Conservation (phyloP, 2,329 filamentous ascomycete species). For the Clarireedia paspali region DNA sequence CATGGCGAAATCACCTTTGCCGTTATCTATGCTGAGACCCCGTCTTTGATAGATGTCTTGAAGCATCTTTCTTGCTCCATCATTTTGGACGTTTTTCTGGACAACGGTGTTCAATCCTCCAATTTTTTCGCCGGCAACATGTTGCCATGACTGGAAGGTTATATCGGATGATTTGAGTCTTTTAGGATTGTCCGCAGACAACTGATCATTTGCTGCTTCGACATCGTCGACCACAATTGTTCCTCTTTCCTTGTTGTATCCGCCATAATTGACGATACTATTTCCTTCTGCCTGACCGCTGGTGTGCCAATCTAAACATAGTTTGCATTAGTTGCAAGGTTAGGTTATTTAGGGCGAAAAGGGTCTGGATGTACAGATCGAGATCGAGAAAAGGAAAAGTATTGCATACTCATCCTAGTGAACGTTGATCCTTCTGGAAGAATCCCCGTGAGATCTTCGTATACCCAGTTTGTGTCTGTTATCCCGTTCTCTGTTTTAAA, state of each 20-base stretch:
- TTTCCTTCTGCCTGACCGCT: rapidly evolving
- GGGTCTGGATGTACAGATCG: too few relatives aligned
- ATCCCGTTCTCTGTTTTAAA: too few relatives aligned
- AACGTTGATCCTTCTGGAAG: neutral
- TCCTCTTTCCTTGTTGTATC: neutral
- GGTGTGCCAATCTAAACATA: neutral
- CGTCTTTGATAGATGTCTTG: neutral
- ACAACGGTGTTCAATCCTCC: neutral
- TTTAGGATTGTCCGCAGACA: neutral
- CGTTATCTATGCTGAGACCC: neutral
- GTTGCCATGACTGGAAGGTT: neutral
- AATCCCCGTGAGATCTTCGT: neutral
- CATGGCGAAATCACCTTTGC: neutral
- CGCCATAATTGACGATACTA: neutral
- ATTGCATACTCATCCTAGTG: too few relatives aligned
- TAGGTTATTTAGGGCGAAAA: too few relatives aligned
- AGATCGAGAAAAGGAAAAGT: too few relatives aligned
- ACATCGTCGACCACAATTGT: neutral
- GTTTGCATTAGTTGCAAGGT: too few relatives aligned
- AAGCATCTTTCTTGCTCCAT: neutral
- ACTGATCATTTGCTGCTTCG: neutral
- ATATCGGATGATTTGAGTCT: neutral
- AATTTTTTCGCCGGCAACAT: neutral
- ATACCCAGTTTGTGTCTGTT: too few relatives aligned
- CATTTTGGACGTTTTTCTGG: neutral